phyloP scores from a whole-genome alignment of 306 rosid genomes.

The Lagenaria siceraria region DNA sequence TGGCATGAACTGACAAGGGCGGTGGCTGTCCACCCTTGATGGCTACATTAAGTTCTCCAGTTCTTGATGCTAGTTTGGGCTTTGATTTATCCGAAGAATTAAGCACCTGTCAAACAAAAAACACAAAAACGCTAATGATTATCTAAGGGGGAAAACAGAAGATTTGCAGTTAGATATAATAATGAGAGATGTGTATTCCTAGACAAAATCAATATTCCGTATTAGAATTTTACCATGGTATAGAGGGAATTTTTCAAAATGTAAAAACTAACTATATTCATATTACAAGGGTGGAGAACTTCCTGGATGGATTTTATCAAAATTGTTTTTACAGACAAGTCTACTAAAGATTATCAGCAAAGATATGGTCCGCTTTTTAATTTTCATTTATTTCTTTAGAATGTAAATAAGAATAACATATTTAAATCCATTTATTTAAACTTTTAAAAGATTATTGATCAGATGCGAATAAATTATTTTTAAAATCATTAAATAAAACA shows the following conservation, averaged over 20 bases:
- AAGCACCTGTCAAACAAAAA: constrained; percentile 29
- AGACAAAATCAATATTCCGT: not conserved
- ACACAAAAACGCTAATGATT: not conserved
- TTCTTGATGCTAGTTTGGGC: constrained; percentile 48
- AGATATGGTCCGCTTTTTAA: not conserved
- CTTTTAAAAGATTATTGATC: not conserved
- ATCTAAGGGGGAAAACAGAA: constrained; percentile 8
- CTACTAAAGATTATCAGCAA: not conserved
- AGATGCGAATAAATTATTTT: not conserved
- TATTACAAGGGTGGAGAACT: not conserved
- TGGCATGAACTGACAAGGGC: constrained; percentile 34
- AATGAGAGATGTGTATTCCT: not conserved
- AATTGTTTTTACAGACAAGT: not conserved
- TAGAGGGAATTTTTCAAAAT: not conserved
- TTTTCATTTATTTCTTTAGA: not conserved
- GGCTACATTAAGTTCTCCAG: constrained; percentile 44
- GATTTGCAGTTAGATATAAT: not conserved
- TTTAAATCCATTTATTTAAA: not conserved
- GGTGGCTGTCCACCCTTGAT: constrained; percentile 57
- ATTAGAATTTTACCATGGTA: not conserved
- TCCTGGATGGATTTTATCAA: not conserved
- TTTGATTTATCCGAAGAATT: constrained; percentile 79
- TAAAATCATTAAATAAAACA: not conserved
- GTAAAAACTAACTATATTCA: not conserved
- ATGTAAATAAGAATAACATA: not conserved